Base-by-base conservation (phyloP, 192 early-diverging fungal genomes). In the Backusella morwellensis region DNA sequence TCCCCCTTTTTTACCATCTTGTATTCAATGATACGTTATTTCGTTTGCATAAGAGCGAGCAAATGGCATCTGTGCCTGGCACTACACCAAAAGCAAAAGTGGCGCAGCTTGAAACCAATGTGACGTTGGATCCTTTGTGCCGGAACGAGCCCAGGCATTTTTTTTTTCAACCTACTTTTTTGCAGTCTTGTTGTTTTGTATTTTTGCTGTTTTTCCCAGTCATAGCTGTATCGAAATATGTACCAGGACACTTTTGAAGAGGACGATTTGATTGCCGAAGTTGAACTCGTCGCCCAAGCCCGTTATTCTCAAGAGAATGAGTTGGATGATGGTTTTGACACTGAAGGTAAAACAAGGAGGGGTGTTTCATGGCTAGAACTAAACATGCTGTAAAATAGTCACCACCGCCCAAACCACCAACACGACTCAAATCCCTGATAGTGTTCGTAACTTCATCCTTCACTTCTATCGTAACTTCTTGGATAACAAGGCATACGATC, bases 401-500 rank as follows among this genome's bases (percentile, higher is more conserved):
- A 15, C 36, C 36, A 70, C 66, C 29, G 35, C 1, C 15, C 84
- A 86, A 66, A 75, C 79, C 12, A 81, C 75, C 56, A 63, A 63
- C 21, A 85, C 84, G 47, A 79, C 81, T 66, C 82, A 91, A 75
- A 95, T 96, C 81, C 97, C 96, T 40, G 94, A 96, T 74, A 85
- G 87, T 26, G 92, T 98, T 67, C 88, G 91, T 80, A 92, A 91
- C 85, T 98, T 97, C 75, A 88, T 97, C 38, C 79, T 91, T 41
- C 87, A 93, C 82, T 91, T 98, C 81, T 90, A 95, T 83, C 88
- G 90, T 36, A 91, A 93, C 81, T 83, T 97, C 72, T 78, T 89
- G 52, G 93, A 92, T 82, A 91, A 91, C 85, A 94, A 92, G 75
- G 90, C 92, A 35, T 92, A 92, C 82, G 97, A 98, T 72, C 87